Percentiles rank a stretch among this genome's conserved stretches.
Evolutionary conservation across 805 yeast species (phyloP).

Genomic region (Lachancea quebecensis): DNA sequence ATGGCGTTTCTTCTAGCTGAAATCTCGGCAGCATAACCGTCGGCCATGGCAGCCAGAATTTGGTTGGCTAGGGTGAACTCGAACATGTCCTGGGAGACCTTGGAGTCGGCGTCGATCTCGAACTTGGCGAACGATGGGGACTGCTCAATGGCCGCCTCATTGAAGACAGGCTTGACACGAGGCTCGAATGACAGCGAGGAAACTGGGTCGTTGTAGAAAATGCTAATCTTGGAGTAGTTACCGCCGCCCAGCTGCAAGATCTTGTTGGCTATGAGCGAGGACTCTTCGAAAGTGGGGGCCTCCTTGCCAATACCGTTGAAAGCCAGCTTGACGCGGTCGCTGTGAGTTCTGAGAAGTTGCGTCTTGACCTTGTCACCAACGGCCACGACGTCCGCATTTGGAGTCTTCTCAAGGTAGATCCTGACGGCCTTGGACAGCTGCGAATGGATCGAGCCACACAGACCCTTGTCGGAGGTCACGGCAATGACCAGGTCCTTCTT

Average conservation of each 20-base stretch:
- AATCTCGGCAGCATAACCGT: slow-evolving; percentile 96
- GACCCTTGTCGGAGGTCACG: slow-evolving; percentile 93
- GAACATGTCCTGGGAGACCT: slow-evolving; percentile 63
- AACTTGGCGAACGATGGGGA: slow-evolving; percentile 83
- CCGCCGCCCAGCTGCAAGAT: slow-evolving; percentile 47
- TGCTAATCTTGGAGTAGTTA: slow-evolving; percentile 64
- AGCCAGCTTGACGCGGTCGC: slow-evolving; percentile 60
- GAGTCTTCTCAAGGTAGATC: slow-evolving; percentile 50
- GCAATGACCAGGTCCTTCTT: slow-evolving; percentile 74
- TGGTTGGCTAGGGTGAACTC: slow-evolving; percentile 89
- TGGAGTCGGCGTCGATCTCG: slow-evolving; percentile 66
- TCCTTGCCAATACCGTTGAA: slow-evolving; percentile 94
- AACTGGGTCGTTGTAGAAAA: slow-evolving; percentile 81
- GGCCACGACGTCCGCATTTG: slow-evolving; percentile 72
- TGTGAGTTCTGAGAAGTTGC: slow-evolving; percentile 79
- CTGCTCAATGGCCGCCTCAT: slow-evolving; percentile 63
- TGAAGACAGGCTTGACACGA: slow-evolving; percentile 55
- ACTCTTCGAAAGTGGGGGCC: slow-evolving; percentile 90
- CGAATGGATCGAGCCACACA: slow-evolving; percentile 97
- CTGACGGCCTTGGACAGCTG: slow-evolving; percentile 88
- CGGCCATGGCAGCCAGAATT: slow-evolving; percentile 86
- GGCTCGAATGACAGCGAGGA: slow-evolving; percentile 91
- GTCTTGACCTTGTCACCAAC: slow-evolving; percentile 92
- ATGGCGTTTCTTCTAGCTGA: slow-evolving; percentile 99
- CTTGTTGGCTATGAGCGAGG: slow-evolving; percentile 82